phyloP scores from a whole-genome alignment of 1,284 basidiomycete genomes.

The Fomitopsis schrenkii region DNA sequence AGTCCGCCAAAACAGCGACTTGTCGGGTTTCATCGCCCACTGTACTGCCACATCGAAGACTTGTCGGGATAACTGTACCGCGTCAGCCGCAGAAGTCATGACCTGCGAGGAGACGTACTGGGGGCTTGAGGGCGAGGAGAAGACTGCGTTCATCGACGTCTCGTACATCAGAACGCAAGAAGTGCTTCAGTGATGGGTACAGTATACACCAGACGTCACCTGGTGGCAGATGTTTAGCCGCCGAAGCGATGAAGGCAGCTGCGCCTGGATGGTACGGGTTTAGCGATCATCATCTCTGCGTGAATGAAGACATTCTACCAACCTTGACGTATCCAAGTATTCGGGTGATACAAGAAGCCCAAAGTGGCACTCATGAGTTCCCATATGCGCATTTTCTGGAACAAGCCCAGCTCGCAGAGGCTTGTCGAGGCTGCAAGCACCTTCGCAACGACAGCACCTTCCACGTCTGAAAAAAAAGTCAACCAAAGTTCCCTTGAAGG shows the following conservation, averaged over 20 bases:
- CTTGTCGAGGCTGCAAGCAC: conserved; percentile 84
- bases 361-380: conserved; percentile 85
- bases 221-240: conserved; percentile 71
- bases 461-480: conserved; percentile 62
- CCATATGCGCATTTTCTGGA: conserved; percentile 92
- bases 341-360: conserved; percentile 93
- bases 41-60: conserved; percentile 84
- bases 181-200: conserved; percentile 86
- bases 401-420: conserved; percentile 81
- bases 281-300: neutral
- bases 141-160: conserved; percentile 74
- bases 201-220: conserved; percentile 97
- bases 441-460: conserved; percentile 89
- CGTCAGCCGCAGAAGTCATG: neutral
- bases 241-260: conserved; percentile 82
- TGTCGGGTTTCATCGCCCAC: conserved; percentile 84
- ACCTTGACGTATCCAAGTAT: conserved; percentile 96
- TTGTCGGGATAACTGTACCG: conserved; percentile 62
- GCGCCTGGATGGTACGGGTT: conserved; percentile 49
- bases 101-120: conserved; percentile 49
- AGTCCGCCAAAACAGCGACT: conserved; percentile 72
- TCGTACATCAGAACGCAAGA: conserved; percentile 83
- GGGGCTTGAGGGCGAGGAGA: conserved; percentile 70
- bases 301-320: neutral
- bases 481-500: conserved; percentile 38